Conservation (phyloP, 2,329 filamentous ascomycete genomes). For the Zymoseptoria tritici region DNA sequence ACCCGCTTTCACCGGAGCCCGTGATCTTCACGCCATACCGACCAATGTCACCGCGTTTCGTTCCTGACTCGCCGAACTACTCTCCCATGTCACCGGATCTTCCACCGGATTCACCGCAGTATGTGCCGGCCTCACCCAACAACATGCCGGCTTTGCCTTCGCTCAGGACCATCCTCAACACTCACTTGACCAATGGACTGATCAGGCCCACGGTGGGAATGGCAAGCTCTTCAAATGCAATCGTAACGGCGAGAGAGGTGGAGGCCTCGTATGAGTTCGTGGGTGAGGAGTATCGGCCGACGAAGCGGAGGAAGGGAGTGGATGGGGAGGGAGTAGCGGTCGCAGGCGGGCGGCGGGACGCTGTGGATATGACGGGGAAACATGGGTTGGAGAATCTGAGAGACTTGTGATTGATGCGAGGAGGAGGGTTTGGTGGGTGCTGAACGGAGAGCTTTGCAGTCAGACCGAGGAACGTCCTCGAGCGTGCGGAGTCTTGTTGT, state of each 20-base stretch:
- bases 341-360: too few species aligned
- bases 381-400: neutral
- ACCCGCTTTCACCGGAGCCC: too few species aligned
- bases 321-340: neutral
- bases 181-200: neutral
- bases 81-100: too few species aligned
- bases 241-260: neutral
- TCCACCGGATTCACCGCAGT: neutral
- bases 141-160: too few species aligned
- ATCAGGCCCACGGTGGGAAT: neutral
- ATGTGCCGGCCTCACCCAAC: too few species aligned
- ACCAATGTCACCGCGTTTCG: neutral
- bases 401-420: too few species aligned
- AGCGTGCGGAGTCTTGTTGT: too few species aligned
- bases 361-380: neutral
- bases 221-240: neutral
- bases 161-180: too few species aligned
- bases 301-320: neutral
- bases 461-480: too few species aligned
- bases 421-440: too few species aligned
- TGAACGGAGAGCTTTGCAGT: too few species aligned
- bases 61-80: neutral
- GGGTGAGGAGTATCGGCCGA: neutral
- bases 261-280: neutral
- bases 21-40: too few species aligned